Base-by-base conservation (phyloP, 1,139 yeast species). In the Meyerozyma guilliermondii region DNA sequence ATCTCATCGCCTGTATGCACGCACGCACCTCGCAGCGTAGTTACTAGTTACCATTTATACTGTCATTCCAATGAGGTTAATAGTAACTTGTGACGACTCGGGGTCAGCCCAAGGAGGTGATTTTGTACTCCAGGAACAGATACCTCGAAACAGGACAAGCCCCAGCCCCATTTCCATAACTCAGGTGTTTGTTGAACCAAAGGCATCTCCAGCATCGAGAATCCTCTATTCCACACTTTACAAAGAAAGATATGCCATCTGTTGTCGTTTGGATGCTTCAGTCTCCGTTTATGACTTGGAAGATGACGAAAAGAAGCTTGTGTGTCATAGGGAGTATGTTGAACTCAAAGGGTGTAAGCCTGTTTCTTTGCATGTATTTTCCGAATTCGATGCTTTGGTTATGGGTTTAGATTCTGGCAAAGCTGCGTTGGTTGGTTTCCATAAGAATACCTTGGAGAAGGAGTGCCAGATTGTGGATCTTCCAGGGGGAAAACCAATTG, bases 41-140 rank as follows among this genome's bases (percentile, higher is more conserved):
- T 30, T 30, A 10, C 28, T 26, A 7, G 13, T 7, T 26, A 3
- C 13, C 4, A 11, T n/a, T n/a, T 11, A n/a, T 13, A 30, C 16
- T 9, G 13, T 30, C 17, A 16, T 13, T 8, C 33, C 14, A 23
- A 80, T 80, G 85, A 78, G 70, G 59, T 54, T 79, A 31, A 51
- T 80, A 42, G 80, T 66, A 2, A 65, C 83, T 16, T 70, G 81
- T 3, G 81, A 78, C 49, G 84, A 80, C 50, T 71, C 76, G 1
- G 84, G 84, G 2, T 63, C 72, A 6, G 56, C 78, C n/a, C 37
- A 80, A 79, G 56, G 86, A 81, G 54, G 66, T 83, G 10, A 54
- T 68, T n/a, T 5, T 83, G 84, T 50, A 56, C 63, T 30, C 66
- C 71, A 44, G 88, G 88, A 0, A 81, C 87, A 0, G 88, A 85